Conservation (phyloP, 192 early-diverging fungal species). For the Obelidium mucronatum region DNA sequence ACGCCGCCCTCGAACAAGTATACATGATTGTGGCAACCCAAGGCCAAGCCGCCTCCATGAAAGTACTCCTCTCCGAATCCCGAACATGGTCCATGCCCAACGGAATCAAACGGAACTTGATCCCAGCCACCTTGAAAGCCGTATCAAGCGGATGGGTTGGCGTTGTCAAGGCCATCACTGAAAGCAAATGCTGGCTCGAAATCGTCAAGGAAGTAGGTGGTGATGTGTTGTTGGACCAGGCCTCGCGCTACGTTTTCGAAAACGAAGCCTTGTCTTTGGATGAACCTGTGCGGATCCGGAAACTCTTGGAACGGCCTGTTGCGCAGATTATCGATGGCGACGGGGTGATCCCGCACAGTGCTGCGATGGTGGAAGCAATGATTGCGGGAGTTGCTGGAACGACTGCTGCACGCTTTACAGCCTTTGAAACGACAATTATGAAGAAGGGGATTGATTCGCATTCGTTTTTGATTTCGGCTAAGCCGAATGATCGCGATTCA, state of each 20-base stretch:
- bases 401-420: conserved; percentile 26
- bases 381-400: conserved; percentile 25
- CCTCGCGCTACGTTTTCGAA: neutral
- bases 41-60: neutral
- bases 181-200: neutral
- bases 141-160: conserved; percentile 10
- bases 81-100: neutral
- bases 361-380: conserved; percentile 37
- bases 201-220: conserved; percentile 26
- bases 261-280: neutral
- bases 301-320: neutral
- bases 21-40: conserved; percentile 14
- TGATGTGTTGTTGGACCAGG: conserved; percentile 23
- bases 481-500: conserved; percentile 16
- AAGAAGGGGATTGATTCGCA: conserved; percentile 27
- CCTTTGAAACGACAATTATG: conserved; percentile 28
- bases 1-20: too few relatives aligned
- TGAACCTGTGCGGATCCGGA: neutral
- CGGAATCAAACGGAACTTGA: neutral
- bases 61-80: neutral
- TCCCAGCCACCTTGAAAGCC: conserved; percentile 17
- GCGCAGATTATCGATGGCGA: conserved; percentile 18
- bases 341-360: neutral
- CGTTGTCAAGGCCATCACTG: neutral
- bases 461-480: conserved; percentile 12